phyloP scores from a whole-genome alignment of 305 asterid species.

The Solanum aculeatissimum region DNA sequence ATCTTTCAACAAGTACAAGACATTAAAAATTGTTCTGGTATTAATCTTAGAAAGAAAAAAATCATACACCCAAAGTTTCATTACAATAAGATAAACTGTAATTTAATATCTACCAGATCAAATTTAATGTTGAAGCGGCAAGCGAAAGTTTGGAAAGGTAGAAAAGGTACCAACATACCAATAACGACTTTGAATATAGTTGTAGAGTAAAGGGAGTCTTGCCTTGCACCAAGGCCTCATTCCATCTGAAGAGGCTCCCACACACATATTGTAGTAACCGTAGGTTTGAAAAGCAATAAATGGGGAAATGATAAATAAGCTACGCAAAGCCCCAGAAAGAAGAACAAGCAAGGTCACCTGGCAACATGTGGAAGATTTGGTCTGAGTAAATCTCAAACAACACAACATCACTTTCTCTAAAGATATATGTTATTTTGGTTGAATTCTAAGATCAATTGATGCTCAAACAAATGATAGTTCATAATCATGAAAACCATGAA shows the following conservation, averaged over 20 bases:
- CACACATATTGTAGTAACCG: slow-evolving; percentile 67
- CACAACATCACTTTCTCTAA: neutral
- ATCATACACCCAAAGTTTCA: neutral
- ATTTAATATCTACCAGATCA: neutral
- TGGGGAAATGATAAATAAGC: slow-evolving; percentile 52
- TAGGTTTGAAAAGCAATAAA: slow-evolving; percentile 74
- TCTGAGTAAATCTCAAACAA: neutral
- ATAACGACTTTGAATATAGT: slow-evolving; percentile 86
- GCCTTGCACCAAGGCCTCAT: slow-evolving; percentile 96
- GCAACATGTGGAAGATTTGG: slow-evolving; percentile 8
- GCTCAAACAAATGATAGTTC: neutral
- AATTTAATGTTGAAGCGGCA: neutral
- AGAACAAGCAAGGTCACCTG: slow-evolving; percentile 50
- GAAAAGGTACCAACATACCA: slow-evolving; percentile 50
- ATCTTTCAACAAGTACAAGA: neutral
- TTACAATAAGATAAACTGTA: neutral
- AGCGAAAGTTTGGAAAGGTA: neutral
- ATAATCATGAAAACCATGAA: neutral
- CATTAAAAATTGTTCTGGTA: neutral
- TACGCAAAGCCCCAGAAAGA: slow-evolving; percentile 49
- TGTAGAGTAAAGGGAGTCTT: slow-evolving; percentile 82
- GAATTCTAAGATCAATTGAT: neutral
- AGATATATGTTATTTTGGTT: neutral
- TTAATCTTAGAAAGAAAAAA: neutral
- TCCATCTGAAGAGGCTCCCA: slow-evolving; percentile 32